Evolutionary conservation across 208 protist genomes (phyloP).

Genomic region (Novymonas esmeraldas): DNA sequence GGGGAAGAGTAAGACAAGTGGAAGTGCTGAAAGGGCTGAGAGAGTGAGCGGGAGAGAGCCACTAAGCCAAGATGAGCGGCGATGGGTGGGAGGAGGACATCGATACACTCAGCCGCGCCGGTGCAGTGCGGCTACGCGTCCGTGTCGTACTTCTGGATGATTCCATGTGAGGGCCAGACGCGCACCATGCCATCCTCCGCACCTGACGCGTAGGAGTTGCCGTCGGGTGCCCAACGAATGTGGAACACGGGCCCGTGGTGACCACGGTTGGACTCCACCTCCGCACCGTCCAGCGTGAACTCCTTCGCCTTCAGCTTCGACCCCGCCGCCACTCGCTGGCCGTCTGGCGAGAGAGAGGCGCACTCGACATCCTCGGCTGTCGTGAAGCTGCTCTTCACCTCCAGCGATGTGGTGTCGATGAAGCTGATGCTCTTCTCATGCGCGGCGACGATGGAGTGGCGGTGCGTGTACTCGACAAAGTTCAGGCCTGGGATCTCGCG

Average conservation of each 20-base stretch:
- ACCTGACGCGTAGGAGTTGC: slow-evolving; percentile 87
- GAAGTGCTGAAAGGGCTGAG: no score
- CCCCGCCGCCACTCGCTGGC: slow-evolving; percentile 81
- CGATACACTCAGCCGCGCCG: no score
- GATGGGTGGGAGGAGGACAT: no score
- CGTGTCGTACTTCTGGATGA: slow-evolving; percentile 79
- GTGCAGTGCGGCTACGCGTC: slow-evolving; percentile 25
- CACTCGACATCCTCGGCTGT: slow-evolving; percentile 88
- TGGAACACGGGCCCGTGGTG: slow-evolving; percentile 93
- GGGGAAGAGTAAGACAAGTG: no score
- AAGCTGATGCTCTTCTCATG: slow-evolving; percentile 90
- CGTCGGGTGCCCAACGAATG: slow-evolving; percentile 88
- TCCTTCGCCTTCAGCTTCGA: slow-evolving; percentile 92
- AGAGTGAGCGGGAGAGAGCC: no score
- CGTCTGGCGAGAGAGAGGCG: slow-evolving; percentile 86
- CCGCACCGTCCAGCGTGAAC: slow-evolving; percentile 82
- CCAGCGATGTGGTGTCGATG: slow-evolving; percentile 85
- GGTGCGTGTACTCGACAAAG: slow-evolving; percentile 90
- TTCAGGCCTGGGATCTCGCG: slow-evolving; percentile 87
- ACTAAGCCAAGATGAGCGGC: no score
- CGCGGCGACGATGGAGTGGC: slow-evolving; percentile 76
- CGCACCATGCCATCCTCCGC: slow-evolving; percentile 93
- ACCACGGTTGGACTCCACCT: slow-evolving; percentile 88
- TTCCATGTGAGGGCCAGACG: slow-evolving; percentile 91
- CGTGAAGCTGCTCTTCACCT: slow-evolving; percentile 74